Base-by-base conservation (phyloP, 331 rosid genomes). In the Prunus yedoensis region DNA sequence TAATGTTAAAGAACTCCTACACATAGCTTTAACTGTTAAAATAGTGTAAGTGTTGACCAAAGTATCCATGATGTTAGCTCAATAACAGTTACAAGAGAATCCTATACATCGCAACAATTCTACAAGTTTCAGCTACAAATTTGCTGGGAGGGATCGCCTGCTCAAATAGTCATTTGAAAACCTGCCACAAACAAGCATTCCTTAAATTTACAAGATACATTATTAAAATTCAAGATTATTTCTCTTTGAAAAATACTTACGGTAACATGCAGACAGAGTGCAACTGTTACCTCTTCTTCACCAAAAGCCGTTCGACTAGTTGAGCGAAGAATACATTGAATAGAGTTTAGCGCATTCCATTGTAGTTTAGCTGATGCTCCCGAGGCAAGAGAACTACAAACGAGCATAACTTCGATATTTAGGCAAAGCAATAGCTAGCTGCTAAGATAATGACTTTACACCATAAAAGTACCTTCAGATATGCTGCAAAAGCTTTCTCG, bases 311-410 rank as follows among this genome's bases (percentile, higher is more conserved):
- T 16, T 30, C 8, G 32, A 17, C 57, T 17, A 52, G 57, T 52
- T 52, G 9, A 63, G 1, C 32, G 25, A 63, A 63, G 47, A 62
- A 62, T 30, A 9, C 6, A 17, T 20, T 9, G 68, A 63, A 32
- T 8, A 27, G 3, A 28, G 20, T 14, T 60, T 60, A 60, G 0
- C 38, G 18, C 66, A 60, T 14, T 60, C 12, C 5, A 4, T 32
- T 6, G 20, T 60, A 25, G 66, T 28, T 63, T 51, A 66, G 43
- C 83, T 41, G 89, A 80, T 56, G 74, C 64, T 73, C 87, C 68
- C 88, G 83, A 53, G 85, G 90, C 81, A 85, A 74, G 54, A 89
- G 88, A 79, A 88, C 99, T 92, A 74, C 85, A 85, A 64, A 81
- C 69, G 69, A 73, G 69, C 27, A 59, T 18, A 62, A 38, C 43